Conservation (phyloP, 371 early-diverging fungal species). For the Mucor sp. region DNA sequence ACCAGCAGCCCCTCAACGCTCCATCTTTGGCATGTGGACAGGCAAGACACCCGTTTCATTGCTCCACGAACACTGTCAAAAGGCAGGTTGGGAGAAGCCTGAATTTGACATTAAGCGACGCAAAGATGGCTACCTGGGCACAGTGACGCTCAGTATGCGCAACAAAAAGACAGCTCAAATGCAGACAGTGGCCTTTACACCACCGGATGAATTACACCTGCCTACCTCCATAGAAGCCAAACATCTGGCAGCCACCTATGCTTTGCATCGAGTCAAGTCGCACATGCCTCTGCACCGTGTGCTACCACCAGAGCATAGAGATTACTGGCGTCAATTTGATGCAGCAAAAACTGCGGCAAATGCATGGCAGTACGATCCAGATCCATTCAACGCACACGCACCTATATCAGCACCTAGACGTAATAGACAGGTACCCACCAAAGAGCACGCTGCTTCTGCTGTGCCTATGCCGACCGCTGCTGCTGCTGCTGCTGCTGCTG, state of each 20-base stretch:
- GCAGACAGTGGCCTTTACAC: constrained; percentile 49
- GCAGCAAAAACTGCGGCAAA: constrained; percentile 47
- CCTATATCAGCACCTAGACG: constrained; percentile 28
- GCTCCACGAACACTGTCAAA: constrained; percentile 80
- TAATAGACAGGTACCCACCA: constrained; percentile 19
- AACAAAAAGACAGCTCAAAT: constrained; percentile 75
- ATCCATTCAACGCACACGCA: constrained; percentile 71
- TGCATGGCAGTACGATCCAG: constrained; percentile 68
- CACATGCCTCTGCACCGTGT: constrained; percentile 72
- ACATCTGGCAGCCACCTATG: constrained; percentile 82
- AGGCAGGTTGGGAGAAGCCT: constrained; percentile 78
- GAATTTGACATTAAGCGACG: constrained; percentile 53
- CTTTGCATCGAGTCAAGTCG: constrained; percentile 78
- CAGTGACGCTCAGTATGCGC: constrained; percentile 62
- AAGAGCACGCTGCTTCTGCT: constrained; percentile 41
- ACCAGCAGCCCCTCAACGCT: constrained; percentile 24
- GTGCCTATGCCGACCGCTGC: constrained; percentile 39
- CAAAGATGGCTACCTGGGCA: constrained; percentile 56
- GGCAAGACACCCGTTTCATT: constrained; percentile 83
- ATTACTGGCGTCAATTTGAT: constrained; percentile 73
- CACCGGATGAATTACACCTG: constrained; percentile 38
- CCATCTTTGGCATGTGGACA: constrained; percentile 80
- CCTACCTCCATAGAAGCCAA: constrained; percentile 73
- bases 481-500: constrained; percentile 32
- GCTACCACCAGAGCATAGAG: constrained; percentile 76